These are phyloP conservation scores for Nymphaea colorata DNA, from an alignment of 164 flowering plant genomes.

Conservation along the genomic window DNA sequence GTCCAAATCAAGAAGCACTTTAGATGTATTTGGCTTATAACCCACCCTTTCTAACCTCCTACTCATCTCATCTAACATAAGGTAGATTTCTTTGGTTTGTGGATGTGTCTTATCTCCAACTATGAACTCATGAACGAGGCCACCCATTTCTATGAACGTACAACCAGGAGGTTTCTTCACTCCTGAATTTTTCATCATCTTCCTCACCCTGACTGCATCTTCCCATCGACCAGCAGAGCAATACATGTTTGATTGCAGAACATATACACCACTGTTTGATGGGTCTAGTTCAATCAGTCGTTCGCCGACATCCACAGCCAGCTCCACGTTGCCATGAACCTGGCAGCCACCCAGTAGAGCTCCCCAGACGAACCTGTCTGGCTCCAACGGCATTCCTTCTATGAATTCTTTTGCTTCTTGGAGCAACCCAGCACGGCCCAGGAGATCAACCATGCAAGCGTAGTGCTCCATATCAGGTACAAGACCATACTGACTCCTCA, in stretches of 20 bases:
- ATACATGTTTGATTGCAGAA: background rate
- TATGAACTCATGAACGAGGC: constrained; percentile 1
- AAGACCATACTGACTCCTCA: constrained; percentile 38
- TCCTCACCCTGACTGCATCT: background rate
- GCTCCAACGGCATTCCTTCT: constrained; percentile 30
- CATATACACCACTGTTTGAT: background rate
- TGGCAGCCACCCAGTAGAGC: constrained; percentile 74
- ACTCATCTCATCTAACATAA: background rate
- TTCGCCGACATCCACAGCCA: constrained; percentile 33
- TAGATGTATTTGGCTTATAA: background rate
- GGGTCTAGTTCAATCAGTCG: background rate
- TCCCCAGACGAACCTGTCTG: constrained; percentile 82
- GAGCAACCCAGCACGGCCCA: constrained; percentile 39
- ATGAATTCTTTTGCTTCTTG: constrained; percentile 35
- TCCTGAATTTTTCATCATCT: background rate
- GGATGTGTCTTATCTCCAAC: background rate
- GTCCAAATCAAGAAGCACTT: background rate
- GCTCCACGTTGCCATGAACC: constrained; percentile 57
- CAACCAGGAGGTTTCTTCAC: constrained; percentile 1
- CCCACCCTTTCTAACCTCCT: background rate
- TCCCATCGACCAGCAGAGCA: background rate
- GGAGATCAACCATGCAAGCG: constrained; percentile 63
- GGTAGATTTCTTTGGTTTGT: background rate
- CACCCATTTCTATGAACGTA: background rate
- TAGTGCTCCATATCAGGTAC: constrained; percentile 53